Evolutionary conservation across 768 basidiomycete species (phyloP).

Genomic region (Calocera viscosa): DNA sequence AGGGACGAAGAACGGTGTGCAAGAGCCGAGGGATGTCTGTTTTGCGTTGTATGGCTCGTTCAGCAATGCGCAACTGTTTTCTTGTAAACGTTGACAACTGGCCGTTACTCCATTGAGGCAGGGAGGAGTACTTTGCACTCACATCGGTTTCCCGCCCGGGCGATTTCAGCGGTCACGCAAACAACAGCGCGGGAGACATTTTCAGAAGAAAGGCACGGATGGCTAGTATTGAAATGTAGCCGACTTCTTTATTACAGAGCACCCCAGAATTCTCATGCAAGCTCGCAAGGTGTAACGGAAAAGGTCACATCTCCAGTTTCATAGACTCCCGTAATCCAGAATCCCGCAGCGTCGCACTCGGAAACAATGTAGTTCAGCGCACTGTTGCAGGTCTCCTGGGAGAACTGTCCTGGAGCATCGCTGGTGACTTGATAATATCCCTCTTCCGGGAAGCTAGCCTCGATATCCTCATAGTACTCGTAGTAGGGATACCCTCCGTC

Average conservation of each 20-base stretch:
- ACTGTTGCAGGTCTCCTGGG: neutral
- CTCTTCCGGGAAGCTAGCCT: neutral
- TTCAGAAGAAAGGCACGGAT: neutral
- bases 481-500: neutral
- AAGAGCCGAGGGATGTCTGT: too few relatives aligned
- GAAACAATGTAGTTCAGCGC: neutral
- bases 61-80: too few relatives aligned
- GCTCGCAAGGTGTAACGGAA: neutral
- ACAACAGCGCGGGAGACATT: too few relatives aligned
- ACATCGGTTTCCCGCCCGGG: too few relatives aligned
- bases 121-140: too few relatives aligned
- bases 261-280: neutral
- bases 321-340: neutral
- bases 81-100: too few relatives aligned
- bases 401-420: neutral
- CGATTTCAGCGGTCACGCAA: too few relatives aligned
- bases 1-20: too few relatives aligned
- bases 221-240: neutral
- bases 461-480: neutral
- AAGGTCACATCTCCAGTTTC: neutral
- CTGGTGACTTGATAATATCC: conserved; percentile 4
- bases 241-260: neutral
- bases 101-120: too few relatives aligned
- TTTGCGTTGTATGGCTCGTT: too few relatives aligned
- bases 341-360: neutral